Evolutionary conservation across 2,329 filamentous ascomycete species (phyloP), one percentile per base, ranked within the genome.

Genomic region (Exophiala xenobiotica): DNA sequence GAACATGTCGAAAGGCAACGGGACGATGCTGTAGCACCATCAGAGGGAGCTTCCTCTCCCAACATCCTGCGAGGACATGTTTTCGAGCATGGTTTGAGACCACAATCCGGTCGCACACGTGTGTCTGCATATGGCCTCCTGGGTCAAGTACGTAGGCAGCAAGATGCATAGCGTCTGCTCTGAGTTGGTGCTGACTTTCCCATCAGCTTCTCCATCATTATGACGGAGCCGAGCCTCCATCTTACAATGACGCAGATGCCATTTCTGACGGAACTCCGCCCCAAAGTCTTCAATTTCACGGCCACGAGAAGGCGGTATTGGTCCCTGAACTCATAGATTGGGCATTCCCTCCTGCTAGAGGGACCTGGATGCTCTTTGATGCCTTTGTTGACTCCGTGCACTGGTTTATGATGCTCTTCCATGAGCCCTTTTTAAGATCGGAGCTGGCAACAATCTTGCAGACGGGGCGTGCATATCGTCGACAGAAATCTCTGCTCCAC

Each of bases 371-470:
- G 20, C 61, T 74, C 1, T 42, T 75, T 8, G 70, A 73, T 47
- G 64, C 68, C 22, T 75, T 74, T 41, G 71, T 75, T 44, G 64
- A 67, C 27, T 58, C 69, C 0, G 66, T 75, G 9, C 71, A 74
- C 57, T 75, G 72, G 71, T 74, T 75, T 43, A 73, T 71, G 11
- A 63, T 74, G 7, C 69, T 70, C 0, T 64, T 75, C n/a, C 70
- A 69, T 47, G 71, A 74, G 46, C 71, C 70, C 1, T 70, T 63
- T 26, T 73, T 74, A 37, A 68, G 72, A 14, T 24, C 19, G 3
- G 26, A 29, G 12, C 26, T 29, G 26, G 26, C 6, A 6, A 29
- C 6, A 6, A 12, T 29, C 6, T 12, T 29, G 6, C 6, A 12
- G 26, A 29, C 26, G 6, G 26, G 26, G 26, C n/a, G n/a, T n/a